A percentile compares a stretch with the other conserved stretches of the same genome.
Evolutionary conservation across 352 stramenopile genomes (phyloP).

Genomic region (Globisporangium camurandrum): DNA sequence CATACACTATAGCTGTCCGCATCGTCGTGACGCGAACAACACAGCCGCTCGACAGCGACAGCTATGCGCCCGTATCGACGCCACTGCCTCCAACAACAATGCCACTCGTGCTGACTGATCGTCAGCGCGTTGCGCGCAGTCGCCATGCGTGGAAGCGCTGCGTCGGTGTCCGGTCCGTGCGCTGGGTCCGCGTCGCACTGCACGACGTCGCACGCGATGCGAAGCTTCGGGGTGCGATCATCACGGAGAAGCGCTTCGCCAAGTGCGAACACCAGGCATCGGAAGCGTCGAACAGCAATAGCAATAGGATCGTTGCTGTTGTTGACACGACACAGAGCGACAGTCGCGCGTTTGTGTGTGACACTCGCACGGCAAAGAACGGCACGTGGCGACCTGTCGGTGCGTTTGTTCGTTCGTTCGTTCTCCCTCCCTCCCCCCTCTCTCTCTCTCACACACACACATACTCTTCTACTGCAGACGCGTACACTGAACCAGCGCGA

Average conservation of each 20-base stretch:
- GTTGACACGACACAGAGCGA: too few relatives aligned
- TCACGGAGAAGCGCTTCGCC: slow-evolving; percentile 21
- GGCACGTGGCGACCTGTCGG: slow-evolving; percentile 13
- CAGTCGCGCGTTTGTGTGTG: slow-evolving; percentile 10
- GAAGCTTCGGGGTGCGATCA: slow-evolving; percentile 22
- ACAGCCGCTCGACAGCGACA: neutral
- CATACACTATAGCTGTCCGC: neutral
- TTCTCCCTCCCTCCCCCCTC: neutral
- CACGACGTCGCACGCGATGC: slow-evolving; percentile 18
- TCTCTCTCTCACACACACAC: neutral
- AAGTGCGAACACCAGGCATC: slow-evolving; percentile 5
- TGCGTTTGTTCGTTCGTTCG: neutral
- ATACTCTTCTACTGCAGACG: neutral
- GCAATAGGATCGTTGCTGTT: neutral
- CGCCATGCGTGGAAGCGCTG: slow-evolving; percentile 70
- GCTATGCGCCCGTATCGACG: too few relatives aligned
- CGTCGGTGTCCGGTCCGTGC: slow-evolving; percentile 13
- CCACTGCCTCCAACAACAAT: too few relatives aligned
- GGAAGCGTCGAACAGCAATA: neutral
- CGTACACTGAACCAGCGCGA: slow-evolving; percentile 3
- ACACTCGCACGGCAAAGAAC: neutral
- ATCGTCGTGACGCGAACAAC: neutral
- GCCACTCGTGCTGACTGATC: slow-evolving; percentile 43
- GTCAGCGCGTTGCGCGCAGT: slow-evolving; percentile 43
- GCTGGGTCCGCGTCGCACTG: slow-evolving; percentile 19